Conservation (phyloP, 441 rosid species). For the Populus hybrid region DNA sequence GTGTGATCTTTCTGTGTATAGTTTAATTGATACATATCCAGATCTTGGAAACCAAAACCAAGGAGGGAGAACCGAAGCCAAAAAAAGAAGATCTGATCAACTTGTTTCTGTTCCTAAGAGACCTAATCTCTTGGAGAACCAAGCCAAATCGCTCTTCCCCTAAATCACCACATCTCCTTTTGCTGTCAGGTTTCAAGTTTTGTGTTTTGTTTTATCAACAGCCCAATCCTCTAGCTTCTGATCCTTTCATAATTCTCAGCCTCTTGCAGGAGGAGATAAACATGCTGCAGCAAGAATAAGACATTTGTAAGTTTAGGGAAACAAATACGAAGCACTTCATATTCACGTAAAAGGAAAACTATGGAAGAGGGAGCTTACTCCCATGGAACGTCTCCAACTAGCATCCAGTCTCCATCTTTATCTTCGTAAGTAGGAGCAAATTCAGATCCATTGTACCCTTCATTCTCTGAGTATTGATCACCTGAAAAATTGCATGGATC, state of each 20-base stretch:
- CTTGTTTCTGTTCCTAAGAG: not conserved
- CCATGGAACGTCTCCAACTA: slow-evolving; percentile 89
- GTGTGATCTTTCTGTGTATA: not conserved
- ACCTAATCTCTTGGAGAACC: not conserved
- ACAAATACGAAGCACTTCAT: not conserved
- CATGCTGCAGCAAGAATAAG: slow-evolving; percentile 41
- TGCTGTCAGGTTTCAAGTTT: not conserved
- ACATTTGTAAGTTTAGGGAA: not conserved
- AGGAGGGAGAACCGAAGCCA: not conserved
- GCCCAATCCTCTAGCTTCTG: slow-evolving; percentile 48
- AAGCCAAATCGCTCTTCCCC: not conserved
- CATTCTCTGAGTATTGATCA: slow-evolving; percentile 65
- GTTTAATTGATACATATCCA: not conserved
- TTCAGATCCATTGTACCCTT: slow-evolving; percentile 81
- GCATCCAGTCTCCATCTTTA: slow-evolving; percentile 95
- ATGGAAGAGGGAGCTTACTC: slow-evolving; percentile 41
- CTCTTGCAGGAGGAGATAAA: slow-evolving; percentile 72
- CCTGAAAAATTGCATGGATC: slow-evolving; percentile 26
- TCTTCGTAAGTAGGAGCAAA: slow-evolving; percentile 80
- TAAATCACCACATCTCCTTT: not conserved
- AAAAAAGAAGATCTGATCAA: not conserved
- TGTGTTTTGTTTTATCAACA: slow-evolving; percentile 5
- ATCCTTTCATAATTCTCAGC: slow-evolving; percentile 73
- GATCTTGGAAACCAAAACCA: not conserved
- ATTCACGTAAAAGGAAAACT: not conserved